phyloP scores from a whole-genome alignment of 768 basidiomycete species.

The Pisolithus marmoratus region DNA sequence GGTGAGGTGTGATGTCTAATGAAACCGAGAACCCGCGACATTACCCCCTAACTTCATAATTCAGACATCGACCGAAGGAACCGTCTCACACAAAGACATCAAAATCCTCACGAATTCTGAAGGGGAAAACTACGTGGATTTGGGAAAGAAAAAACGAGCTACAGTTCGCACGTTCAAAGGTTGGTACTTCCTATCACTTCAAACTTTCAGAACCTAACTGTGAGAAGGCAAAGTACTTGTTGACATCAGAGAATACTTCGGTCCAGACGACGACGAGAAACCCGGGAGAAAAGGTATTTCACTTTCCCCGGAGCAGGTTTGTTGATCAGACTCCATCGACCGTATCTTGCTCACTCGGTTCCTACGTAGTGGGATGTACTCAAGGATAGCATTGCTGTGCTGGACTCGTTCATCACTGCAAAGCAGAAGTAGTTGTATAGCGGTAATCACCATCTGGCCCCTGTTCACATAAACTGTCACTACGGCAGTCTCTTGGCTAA shows the following conservation, averaged over 20 bases:
- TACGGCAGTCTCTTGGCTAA: background rate
- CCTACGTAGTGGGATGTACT: slow-evolving; percentile 50
- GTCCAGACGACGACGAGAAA: slow-evolving; percentile 51
- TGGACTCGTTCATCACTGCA: slow-evolving; percentile 48
- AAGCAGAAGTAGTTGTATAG: slow-evolving; percentile 14
- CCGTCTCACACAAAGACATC: slow-evolving; percentile 2
- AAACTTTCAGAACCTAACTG: slow-evolving; percentile 7
- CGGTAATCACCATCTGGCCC: background rate
- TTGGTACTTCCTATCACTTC: slow-evolving; percentile 4
- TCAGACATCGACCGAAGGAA: slow-evolving; percentile 11
- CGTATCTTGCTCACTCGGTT: background rate
- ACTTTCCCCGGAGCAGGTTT: slow-evolving; percentile 58
- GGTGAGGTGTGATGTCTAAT: background rate
- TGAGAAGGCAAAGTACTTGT: slow-evolving; percentile 45
- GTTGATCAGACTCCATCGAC: slow-evolving; percentile 7
- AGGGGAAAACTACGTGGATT: slow-evolving; percentile 48
- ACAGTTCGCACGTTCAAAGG: slow-evolving; percentile 50
- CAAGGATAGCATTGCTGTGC: slow-evolving; percentile 35
- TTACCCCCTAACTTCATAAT: slow-evolving; percentile 12
- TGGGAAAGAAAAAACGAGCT: slow-evolving; percentile 69
- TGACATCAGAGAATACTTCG: slow-evolving; percentile 76
- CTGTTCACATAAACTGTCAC: background rate
- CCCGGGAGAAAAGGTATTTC: slow-evolving; percentile 83
- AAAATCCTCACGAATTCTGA: slow-evolving; percentile 16
- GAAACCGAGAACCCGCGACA: background rate